Base-by-base conservation (phyloP, 2,329 filamentous ascomycete genomes). In the Paradendryphiella salina region DNA sequence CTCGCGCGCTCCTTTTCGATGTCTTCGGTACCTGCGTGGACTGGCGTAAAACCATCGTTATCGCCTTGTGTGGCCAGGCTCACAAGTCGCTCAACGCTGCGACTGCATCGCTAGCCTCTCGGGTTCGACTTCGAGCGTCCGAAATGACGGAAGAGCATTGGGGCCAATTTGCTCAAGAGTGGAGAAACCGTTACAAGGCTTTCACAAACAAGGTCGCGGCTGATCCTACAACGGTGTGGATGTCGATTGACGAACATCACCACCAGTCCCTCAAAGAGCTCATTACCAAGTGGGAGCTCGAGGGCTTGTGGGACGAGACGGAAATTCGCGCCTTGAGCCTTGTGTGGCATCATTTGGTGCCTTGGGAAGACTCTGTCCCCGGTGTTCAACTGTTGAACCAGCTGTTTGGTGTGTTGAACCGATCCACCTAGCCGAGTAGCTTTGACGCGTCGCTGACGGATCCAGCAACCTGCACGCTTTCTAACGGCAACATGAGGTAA, bases 11-110 rank as follows among this genome's bases (percentile, higher is more conserved):
- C 28, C 79, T 85, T 46, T 90, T 90, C 65, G 88, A 91, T 73
- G 82, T 90, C 62, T 91, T 92, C 71, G 88, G 88, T 35, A 94
- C 90, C 1, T 84, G 86, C 56, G 89, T 94, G 37, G 81, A 93
- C 76, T 93, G 89, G 88, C 85, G 88, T 49, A 77, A 77, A 32
- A 83, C 84, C 1, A 83, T 94, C 15, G 82, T 79, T 11, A 74
- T 79, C 7, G 82, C 83, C 46, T 80, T 94, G 39, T 69, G 74
- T 18, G 66, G 76, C 9, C 77, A 79, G 32, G 80, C 83, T 11
- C 70, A 72, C 52, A 60, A 62, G 2, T 75, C 77, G 2, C 76
- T 85, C 37, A 78, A 78, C 26, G 75, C 79, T 13, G 61, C 76
- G 32, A 71, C 74, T 29, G 66, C 71, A 46, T 74, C 75, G 11